Percentiles rank a stretch among this genome's conserved stretches.
These are phyloP conservation scores for Taiozyma sp. DNA, from an alignment of 1,139 yeast species.

Conservation along the genomic window DNA sequence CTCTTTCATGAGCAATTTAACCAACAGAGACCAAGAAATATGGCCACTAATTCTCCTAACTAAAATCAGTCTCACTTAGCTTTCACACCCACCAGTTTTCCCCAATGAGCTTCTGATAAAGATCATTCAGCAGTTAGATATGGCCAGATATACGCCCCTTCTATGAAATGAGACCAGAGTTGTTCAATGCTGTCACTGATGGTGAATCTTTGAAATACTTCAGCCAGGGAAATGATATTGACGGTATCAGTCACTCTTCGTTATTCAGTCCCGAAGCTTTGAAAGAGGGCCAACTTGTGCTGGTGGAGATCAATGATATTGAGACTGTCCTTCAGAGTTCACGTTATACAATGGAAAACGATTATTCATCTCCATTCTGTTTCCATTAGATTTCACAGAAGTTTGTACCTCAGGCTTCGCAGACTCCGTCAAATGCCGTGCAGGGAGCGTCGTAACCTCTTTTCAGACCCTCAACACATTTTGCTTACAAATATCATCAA, in stretches of 20 bases:
- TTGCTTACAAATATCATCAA: not conserved
- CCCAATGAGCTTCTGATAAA: not conserved
- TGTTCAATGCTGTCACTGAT: not conserved
- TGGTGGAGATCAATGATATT: not conserved
- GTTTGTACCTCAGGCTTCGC: too few species aligned
- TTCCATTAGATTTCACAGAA: not conserved
- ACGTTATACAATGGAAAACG: not conserved
- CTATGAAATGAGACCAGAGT: not conserved
- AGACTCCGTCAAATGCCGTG: not conserved
- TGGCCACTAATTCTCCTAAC: not conserved
- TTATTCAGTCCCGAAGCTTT: not conserved
- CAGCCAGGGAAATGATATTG: not conserved
- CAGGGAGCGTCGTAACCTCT: too few species aligned
- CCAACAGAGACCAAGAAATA: not conserved
- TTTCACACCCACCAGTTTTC: not conserved
- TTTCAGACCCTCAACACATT: not conserved
- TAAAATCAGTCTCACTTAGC: not conserved
- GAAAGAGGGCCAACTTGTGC: not conserved
- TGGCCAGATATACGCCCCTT: not conserved
- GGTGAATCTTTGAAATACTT: not conserved
- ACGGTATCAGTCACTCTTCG: not conserved
- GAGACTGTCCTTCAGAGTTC: not conserved
- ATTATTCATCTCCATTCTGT: not conserved
- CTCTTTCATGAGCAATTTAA: too few species aligned
- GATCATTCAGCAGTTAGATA: not conserved